Evolutionary conservation across 345 rosid species (phyloP), one percentile per base, ranked within the genome.

Genomic region (Hypericum perforatum): DNA sequence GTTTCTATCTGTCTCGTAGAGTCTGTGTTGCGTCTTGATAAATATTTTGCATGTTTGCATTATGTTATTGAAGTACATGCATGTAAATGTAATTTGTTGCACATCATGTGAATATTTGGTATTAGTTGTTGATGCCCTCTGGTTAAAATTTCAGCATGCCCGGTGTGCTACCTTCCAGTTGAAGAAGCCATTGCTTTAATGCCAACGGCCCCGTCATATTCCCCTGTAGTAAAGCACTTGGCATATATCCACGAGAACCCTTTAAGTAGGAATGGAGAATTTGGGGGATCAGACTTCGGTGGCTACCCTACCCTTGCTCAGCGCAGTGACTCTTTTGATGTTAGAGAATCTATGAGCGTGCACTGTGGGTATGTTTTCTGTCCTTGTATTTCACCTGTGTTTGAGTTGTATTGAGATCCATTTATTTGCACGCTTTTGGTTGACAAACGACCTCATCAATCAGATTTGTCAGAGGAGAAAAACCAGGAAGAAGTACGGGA

Each of bases 261-360:
- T 9, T 50, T 72, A 22, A 82, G 64, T 49, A 82, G 60, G 63
- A 70, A 74, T 6, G 76, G 79, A 45, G 95, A 84, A 68, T 94
- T 86, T 69, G 95, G 99, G 61, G 99, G 99, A 58, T 94, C 99
- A 0, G 95, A 84, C 16, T 94, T 94, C 72, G 97, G 99, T 58
- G 99, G 99, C 53, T 94, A 77, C 72, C 92, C 99, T 68, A 77
- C 95, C 59, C 62, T 89, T 60, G 77, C 71, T 61, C 83, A 84
- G 49, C 77, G 99, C 74, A 80, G 61, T 65, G 87, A 86, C 63
- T 89, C 95, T 58, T 89, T 78, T 74, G 77, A 89, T 52, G 72
- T 89, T 65, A 75, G 74, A 69, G 95, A 84, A 64, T 80, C 83
- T 11, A 94, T 94, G 97, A 79, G 56, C 13, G 67, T 94, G 68